phyloP scores from a whole-genome alignment of 2,329 filamentous ascomycete genomes.

The Microcera coccophila region DNA sequence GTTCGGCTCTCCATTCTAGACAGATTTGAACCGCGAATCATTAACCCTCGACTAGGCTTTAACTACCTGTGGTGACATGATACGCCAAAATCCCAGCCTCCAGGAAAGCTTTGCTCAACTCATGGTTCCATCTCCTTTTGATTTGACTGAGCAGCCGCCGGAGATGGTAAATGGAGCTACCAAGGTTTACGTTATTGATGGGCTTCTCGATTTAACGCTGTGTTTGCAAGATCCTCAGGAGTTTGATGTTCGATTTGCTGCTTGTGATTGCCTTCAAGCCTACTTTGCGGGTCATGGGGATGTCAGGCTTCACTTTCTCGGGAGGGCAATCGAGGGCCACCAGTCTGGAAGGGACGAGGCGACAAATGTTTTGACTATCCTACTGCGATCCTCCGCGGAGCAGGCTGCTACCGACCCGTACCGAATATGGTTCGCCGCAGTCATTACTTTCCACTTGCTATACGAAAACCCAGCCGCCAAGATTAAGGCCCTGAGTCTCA shows the following conservation, averaged over 20 bases:
- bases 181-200: slow-evolving; percentile 87
- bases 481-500: slow-evolving; percentile 71
- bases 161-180: slow-evolving; percentile 49
- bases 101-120: slow-evolving; percentile 90
- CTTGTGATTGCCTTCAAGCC: slow-evolving; percentile 86
- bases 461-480: slow-evolving; percentile 79
- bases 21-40: background rate
- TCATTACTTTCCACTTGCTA: slow-evolving; percentile 80
- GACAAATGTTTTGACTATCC: slow-evolving; percentile 80
- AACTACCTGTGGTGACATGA: slow-evolving; percentile 80
- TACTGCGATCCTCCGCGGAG: slow-evolving; percentile 64
- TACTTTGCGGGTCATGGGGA: slow-evolving; percentile 81
- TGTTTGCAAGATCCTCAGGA: slow-evolving; percentile 61
- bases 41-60: slow-evolving; percentile 56
- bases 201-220: slow-evolving; percentile 77
- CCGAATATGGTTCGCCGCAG: slow-evolving; percentile 82
- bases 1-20: slow-evolving; percentile 37
- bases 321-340: slow-evolving; percentile 85
- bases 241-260: slow-evolving; percentile 78
- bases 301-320: slow-evolving; percentile 80
- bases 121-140: slow-evolving; percentile 63
- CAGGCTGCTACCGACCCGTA: slow-evolving; percentile 73
- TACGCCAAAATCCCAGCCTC: slow-evolving; percentile 71
- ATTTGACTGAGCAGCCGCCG: slow-evolving; percentile 32
- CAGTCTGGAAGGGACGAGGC: slow-evolving; percentile 72